Evolutionary conservation across 2,329 filamentous ascomycete genomes (phyloP), one percentile per base, ranked within the genome.

Genomic region (Diatrype stigma): DNA sequence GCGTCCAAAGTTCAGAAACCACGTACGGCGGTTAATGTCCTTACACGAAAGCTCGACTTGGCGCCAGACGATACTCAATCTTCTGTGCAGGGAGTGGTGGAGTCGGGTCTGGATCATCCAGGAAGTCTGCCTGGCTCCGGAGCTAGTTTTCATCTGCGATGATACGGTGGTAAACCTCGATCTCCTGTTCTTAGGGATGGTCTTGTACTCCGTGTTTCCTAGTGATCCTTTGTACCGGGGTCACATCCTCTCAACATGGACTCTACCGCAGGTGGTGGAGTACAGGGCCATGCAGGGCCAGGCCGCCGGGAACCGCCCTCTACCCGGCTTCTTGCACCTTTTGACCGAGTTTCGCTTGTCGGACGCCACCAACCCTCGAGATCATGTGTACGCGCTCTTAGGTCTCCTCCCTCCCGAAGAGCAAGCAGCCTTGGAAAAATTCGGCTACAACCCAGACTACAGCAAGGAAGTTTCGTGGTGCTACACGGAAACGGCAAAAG

Each of bases 91-190:
- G 12, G 48, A 45, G 28, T 50, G 40, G 26, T 50, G 40, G 48
- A 45, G 48, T 35, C 14, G 48, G 30, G 40, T 44, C 4, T 50
- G 48, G 40, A 45, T 50, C 3, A 50, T 50, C 28, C 42, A 50
- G 19, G 48, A 50, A 37, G 48, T 34, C 3, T 50, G 48, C 16
- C 48, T 50, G 2, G 14, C 48, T 2, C 2, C 38, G 6, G 48
- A 50, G 7, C 6, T 50, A 3, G 21, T 28, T 28, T 19, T 50
- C 30, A 11, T 45, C 6, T 50, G 48, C 30, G 48, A 40, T 16
- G 17, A 50, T n/a, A 26, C 40, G 3, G 5, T 3, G 5, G 22
- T 50, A 8, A 42, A 26, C 6, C 17, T 50, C 2, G 48, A 50
- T 42, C 19, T 45, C 22, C 42, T 50, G 2, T 50, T 50, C 42